Evolutionary conservation across 768 basidiomycete species (phyloP).

Genomic region (Boletus fagicola): DNA sequence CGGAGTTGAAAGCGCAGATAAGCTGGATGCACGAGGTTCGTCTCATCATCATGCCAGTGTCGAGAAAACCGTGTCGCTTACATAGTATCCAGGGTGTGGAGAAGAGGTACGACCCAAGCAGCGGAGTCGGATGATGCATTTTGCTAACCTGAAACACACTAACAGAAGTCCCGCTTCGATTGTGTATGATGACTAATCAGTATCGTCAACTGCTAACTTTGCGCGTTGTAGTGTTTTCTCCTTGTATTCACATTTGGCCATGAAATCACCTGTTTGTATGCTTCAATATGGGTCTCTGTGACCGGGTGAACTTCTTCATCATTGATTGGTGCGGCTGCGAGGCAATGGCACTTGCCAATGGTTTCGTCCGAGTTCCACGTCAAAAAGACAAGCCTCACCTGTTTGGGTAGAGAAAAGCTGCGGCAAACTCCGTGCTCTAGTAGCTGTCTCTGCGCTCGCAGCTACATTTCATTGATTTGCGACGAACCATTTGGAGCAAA

Average conservation of each 20-base stretch:
- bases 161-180: constrained; percentile 23
- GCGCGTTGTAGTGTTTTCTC: not conserved
- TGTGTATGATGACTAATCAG: constrained; percentile 19
- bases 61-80: not conserved
- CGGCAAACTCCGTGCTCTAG: not conserved
- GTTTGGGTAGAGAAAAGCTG: not conserved
- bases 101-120: constrained; percentile 5
- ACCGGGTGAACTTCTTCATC: not conserved
- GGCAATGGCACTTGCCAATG: too few relatives aligned
- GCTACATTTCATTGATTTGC: not conserved
- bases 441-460: not conserved
- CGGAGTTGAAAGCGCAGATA: constrained; percentile 46
- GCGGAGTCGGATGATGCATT: not conserved
- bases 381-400: too few relatives aligned
- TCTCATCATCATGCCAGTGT: not conserved
- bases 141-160: not conserved
- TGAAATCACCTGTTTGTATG: not conserved
- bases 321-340: not conserved
- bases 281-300: not conserved
- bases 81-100: constrained; percentile 16
- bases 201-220: not conserved
- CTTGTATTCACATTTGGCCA: not conserved
- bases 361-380: not conserved
- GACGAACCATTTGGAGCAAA: not conserved
- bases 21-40: constrained; percentile 37